Base-by-base conservation (phyloP, 2,329 filamentous ascomycete species). In the Botrytis squamosa region DNA sequence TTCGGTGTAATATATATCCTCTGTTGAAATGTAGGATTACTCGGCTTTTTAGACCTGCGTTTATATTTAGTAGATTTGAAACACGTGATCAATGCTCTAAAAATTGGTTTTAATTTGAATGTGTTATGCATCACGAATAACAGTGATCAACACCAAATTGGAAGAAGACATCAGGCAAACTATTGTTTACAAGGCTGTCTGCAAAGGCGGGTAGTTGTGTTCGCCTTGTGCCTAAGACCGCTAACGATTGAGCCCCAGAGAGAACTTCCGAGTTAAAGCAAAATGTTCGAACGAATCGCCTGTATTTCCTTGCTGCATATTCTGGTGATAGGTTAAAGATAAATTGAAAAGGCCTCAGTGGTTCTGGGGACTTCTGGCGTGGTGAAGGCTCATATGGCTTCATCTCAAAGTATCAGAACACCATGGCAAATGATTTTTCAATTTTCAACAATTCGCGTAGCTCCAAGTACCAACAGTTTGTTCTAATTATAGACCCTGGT, bases 221-320 rank as follows among this genome's bases (percentile, higher is more conserved):
- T 52, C 14, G 25, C 4, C 25, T 14, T n/a, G 7, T 52, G 10
- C 49, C 49, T n/a, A n/a, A n/a, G 49, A 52, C 49, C 25, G 49
- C 49, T 52, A 14, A n/a, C 6, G 12, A 52, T 52, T 14, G 49
- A n/a, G 49, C 12, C n/a, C 12, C 49, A 52, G 49, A 52, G 49
- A n/a, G 25, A 14, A n/a, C 12, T 52, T 52, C 25, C 25, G 49
- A n/a, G 10, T 52, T n/a, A 6, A 14, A 52, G 12, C 49, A n/a
- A 14, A n/a, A n/a, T 0, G 0, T n/a, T n/a, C 14, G 1, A 52
- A 52, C 49, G 25, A n/a, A n/a, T 16, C 5, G 10, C 25, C 1
- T n/a, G 25, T n/a, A 52, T n/a, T n/a, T 6, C 10, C 25, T 52
- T 52, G 10, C 14, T 52, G n/a, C 4, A 16, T 52, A 4, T 7